Evolutionary conservation across 2,329 filamentous ascomycete species (phyloP), one percentile per base, ranked within the genome.

Genomic region (Thielaviopsis euricoi): DNA sequence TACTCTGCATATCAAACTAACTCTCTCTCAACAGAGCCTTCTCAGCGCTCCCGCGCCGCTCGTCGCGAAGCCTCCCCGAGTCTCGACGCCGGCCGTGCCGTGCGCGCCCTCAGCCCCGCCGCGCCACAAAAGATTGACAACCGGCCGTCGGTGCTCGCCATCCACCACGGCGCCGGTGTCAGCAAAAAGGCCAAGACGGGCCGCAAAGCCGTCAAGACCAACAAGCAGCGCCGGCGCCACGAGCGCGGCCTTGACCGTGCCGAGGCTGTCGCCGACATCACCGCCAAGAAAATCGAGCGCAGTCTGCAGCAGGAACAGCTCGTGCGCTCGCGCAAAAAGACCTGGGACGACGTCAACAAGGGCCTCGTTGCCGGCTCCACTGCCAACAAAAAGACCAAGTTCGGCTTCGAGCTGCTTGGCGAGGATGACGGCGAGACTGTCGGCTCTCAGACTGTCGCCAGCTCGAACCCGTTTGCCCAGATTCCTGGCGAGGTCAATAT

Each of bases 71-170:
- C 53, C 53, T 61, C 56, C 19, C 56, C 59, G 33, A 58, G 56
- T 29, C 49, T 58, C 22, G 26, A 61, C 43, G 56, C 59, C 29
- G 56, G 55, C 40, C 56, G 26, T 40, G 46, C 59, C 21, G 48
- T 58, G 15, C 59, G 59, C 17, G 59, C 55, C 52, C 55, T 50
- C 29, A 58, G 55, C 26, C 56, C 59, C 26, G 56, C 56, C 26
- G 53, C 58, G 19, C 29, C 48, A 17, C 25, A 37, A 21, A 58
- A 58, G 19, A 19, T 57, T 46, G 55, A 58, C 43, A 67, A 73
- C 60, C 78, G 82, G 4, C 80, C 82, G 26, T 82, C 86, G n/a
- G 76, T 87, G 19, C 79, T 89, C 48, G 80, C 81, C 46, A 80
- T 83, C 17, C 83, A 86, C 63, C 79, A 83, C 66, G 72, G 74